A percentile compares a stretch with the other conserved stretches of the same genome.
Evolutionary conservation across 768 basidiomycete species (phyloP).

Genomic region (Tulasnella sp.): DNA sequence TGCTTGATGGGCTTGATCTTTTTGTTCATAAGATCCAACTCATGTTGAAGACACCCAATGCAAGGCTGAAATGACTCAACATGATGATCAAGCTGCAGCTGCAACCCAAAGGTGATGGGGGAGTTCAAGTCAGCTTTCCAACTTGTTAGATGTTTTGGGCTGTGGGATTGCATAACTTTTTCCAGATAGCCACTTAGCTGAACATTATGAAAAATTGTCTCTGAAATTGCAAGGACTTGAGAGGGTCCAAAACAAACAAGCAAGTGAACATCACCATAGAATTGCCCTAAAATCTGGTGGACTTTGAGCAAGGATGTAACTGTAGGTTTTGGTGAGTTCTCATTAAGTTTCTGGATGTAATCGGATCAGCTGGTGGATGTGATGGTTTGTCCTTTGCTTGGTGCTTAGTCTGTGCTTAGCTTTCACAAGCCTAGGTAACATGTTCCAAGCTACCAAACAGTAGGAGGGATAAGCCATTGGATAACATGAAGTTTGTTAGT

Average conservation of each 20-base stretch:
- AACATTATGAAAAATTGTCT: neutral
- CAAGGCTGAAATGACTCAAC: neutral
- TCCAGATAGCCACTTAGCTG: neutral
- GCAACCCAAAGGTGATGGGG: neutral
- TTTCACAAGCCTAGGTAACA: no score
- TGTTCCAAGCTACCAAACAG: no score
- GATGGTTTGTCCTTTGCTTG: no score
- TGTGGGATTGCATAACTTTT: neutral
- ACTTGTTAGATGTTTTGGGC: neutral
- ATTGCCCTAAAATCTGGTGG: neutral
- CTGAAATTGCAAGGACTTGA: neutral
- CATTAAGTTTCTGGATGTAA: no score
- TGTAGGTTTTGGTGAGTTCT: no score
- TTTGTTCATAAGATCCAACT: no score
- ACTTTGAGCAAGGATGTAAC: no score
- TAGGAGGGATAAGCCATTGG: no score
- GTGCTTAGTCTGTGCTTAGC: no score
- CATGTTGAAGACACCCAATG: neutral
- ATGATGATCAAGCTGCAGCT: no score
- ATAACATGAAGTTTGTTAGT: no score
- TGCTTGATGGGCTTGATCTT: neutral
- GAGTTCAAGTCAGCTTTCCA: neutral
- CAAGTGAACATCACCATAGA: constrained; percentile 20
- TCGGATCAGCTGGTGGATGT: no score
- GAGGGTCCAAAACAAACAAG: neutral